A percentile compares a stretch with the other conserved stretches of the same genome.
Conservation (phyloP, 768 basidiomycete species). For the Boletus insuetus region DNA sequence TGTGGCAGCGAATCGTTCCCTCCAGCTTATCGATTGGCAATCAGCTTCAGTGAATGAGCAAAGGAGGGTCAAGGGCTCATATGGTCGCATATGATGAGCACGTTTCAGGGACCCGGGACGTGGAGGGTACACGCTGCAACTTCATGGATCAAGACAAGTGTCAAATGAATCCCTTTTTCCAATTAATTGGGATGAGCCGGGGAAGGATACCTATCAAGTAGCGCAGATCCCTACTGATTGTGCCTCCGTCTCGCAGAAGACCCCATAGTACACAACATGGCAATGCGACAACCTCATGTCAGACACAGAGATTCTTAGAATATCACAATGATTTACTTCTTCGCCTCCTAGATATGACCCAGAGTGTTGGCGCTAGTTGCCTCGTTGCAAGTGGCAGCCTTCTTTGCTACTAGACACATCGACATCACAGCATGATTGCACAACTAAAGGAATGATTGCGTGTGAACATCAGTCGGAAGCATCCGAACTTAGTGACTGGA, state of each 20-base stretch:
- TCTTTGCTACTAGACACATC: too few species aligned
- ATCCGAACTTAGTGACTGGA: neutral
- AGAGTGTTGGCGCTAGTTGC: neutral
- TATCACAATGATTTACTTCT: too few species aligned
- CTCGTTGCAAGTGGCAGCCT: neutral
- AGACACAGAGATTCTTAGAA: too few species aligned
- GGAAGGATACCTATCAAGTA: neutral
- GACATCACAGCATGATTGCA: too few species aligned
- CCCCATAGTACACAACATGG: neutral
- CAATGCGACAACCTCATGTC: conserved; percentile 6
- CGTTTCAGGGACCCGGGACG: conserved; percentile 16
- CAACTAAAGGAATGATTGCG: too few species aligned
- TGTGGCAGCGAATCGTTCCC: conserved; percentile 23
- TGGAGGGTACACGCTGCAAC: conserved; percentile 10
- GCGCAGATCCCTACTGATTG: neutral
- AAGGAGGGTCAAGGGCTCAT: conserved; percentile 18
- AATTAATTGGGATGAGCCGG: neutral
- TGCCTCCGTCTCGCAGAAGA: too few species aligned
- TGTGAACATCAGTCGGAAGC: neutral
- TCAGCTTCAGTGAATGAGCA: neutral
- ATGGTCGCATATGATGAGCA: conserved; percentile 2
- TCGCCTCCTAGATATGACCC: too few species aligned
- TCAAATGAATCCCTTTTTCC: neutral
- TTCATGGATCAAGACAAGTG: conserved; percentile 3
- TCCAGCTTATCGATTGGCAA: conserved; percentile 1